Conservation (phyloP, 2,329 filamentous ascomycete genomes). For the Colletotrichum spinosum region DNA sequence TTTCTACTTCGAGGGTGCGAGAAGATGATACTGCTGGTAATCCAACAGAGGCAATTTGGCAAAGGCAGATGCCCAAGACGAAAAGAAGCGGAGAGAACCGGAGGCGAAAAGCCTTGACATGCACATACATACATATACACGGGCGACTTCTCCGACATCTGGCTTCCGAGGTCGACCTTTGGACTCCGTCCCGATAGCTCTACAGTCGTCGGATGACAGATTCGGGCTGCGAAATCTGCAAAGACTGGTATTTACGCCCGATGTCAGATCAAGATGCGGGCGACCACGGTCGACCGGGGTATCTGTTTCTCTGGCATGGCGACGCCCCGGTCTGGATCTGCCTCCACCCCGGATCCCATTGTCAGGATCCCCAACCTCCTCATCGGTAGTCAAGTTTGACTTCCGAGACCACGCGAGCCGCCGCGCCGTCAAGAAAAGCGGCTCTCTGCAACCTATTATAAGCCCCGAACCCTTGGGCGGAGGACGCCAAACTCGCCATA, state of each 20-base stretch:
- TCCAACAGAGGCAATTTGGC: neutral
- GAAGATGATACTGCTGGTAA: neutral
- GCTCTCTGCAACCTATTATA: constrained; percentile 21
- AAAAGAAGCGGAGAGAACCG: constrained; percentile 25
- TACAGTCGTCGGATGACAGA: neutral
- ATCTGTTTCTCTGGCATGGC: too few species aligned
- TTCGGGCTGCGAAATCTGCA: neutral
- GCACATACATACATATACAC: constrained; percentile 2
- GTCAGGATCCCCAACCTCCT: constrained; percentile 20
- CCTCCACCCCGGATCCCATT: neutral
- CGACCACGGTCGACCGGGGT: neutral
- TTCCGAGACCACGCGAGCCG: constrained; percentile 35
- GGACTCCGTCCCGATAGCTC: too few species aligned
- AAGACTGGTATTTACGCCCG: neutral
- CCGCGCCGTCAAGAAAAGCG: constrained; percentile 31
- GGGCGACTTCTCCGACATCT: neutral
- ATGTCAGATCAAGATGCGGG: constrained; percentile 23
- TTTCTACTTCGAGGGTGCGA: neutral
- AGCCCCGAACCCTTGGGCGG: constrained; percentile 11
- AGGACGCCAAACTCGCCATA: constrained; percentile 10
- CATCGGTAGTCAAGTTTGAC: constrained; percentile 38
- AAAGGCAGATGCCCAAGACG: constrained; percentile 13
- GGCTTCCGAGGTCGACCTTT: neutral
- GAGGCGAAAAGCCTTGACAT: neutral
- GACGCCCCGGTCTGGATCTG: constrained; percentile 19